Evolutionary conservation across 169 alveolate genomes (phyloP), one percentile per base, ranked within the genome.

Genomic region (Amoebophrya sp.): DNA sequence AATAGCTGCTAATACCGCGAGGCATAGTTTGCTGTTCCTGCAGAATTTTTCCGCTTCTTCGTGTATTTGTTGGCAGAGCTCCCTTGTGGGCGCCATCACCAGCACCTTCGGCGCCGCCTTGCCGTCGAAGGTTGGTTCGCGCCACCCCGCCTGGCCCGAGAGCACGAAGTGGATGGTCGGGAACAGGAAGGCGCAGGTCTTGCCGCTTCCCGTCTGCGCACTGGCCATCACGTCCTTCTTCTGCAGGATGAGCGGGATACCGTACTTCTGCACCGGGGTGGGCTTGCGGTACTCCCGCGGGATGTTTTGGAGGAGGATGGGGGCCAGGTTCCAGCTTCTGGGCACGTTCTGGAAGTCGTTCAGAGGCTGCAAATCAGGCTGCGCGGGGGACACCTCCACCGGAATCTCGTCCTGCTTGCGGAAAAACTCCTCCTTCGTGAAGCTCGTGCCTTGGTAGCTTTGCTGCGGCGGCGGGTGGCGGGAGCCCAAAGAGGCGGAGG

Each of bases 131-230:
- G 13, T 42, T 4, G 48, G 13, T 7, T 42, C 48, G 4, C 48
- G 48, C 20, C 13, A 42, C 20, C 48, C 48, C 48, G 48, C 48
- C 48, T 42, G 48, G 20, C 48, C 48, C 20, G 20, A 7, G 48
- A 42, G 48, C 48, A 42, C 48, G 13, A 42, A 42, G 50, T 87
- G 89, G 20, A 87, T 40, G 38, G 50, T 40, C 34, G 89, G 89
- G 4, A 87, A 20, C 0, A 87, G 89, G 50, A 39, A 87, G 0
- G 89, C 89, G 18, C 89, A 98, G 4, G 99, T 98, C 92, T 98
- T 98, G 0, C 99, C 99, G 41, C 98, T 95, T 10, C 99, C 99
- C 34, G 99, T 98, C 89, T 97, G 98, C 10, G 99, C 99, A 93
- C 98, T 96, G 5, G 99, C 99, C 94, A 98, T 95, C 89, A 98